phyloP scores from a whole-genome alignment of 2,329 filamentous ascomycete species.

The Didymella sp. region DNA sequence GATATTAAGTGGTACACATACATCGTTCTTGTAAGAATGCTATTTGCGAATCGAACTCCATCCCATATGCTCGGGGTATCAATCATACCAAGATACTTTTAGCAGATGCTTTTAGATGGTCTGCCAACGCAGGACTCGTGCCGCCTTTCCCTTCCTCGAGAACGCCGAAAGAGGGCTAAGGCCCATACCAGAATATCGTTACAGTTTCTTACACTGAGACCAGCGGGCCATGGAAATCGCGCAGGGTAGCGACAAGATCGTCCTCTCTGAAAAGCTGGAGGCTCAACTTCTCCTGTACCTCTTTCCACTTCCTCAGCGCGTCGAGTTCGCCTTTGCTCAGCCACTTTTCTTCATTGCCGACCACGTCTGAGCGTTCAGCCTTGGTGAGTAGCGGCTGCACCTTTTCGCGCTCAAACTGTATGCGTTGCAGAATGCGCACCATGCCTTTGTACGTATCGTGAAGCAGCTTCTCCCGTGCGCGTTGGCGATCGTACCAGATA shows the following conservation, averaged over 20 bases:
- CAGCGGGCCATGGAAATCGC: constrained; percentile 62
- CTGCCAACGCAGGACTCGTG: neutral
- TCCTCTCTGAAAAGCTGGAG: constrained; percentile 83
- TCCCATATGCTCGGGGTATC: constrained; percentile 22
- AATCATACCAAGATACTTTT: constrained; percentile 18
- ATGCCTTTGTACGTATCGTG: constrained; percentile 90
- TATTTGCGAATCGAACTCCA: constrained; percentile 15
- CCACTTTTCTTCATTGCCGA: constrained; percentile 81
- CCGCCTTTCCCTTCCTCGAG: neutral
- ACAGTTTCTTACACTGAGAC: constrained; percentile 30
- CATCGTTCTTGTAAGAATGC: constrained; percentile 5
- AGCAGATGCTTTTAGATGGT: constrained; percentile 12
- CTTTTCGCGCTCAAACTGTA: constrained; percentile 75
- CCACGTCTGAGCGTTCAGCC: constrained; percentile 83
- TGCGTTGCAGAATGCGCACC: constrained; percentile 81
- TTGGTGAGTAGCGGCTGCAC: constrained; percentile 78
- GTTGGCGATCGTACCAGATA: constrained; percentile 85
- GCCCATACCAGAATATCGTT: constrained; percentile 9
- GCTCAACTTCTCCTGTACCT: constrained; percentile 73
- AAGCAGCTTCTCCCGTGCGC: constrained; percentile 72
- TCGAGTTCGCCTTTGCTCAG: constrained; percentile 77
- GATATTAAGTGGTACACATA: neutral
- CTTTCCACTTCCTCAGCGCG: constrained; percentile 68
- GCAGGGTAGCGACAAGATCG: constrained; percentile 80
- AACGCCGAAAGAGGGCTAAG: constrained; percentile 12